Evolutionary conservation across 371 early-diverging fungal species (phyloP).

Genomic region (Mucor circinelloides): DNA sequence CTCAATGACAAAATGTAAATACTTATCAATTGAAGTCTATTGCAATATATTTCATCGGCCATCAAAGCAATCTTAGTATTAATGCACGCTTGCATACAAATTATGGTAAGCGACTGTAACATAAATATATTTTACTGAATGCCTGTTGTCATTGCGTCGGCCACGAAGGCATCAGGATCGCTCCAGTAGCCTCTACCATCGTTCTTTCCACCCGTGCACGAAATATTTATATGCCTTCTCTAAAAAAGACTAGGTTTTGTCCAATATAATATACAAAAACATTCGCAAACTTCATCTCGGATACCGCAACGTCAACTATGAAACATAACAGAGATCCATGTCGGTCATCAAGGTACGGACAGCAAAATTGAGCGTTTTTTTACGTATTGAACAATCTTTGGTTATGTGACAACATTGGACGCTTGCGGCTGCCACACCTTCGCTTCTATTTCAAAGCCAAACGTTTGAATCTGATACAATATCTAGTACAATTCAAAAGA

Average conservation of each 20-base stretch:
- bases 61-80: neutral
- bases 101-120: neutral
- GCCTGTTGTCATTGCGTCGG: neutral
- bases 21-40: neutral
- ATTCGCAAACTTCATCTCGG: neutral
- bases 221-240: neutral
- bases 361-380: neutral
- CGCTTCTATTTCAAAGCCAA: neutral
- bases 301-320: neutral
- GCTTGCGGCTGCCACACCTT: neutral
- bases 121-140: neutral
- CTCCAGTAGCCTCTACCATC: neutral
- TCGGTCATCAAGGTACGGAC: neutral
- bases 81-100: neutral
- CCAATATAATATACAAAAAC: neutral
- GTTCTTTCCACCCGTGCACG: neutral
- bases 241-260: neutral
- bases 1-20: neutral
- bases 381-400: neutral
- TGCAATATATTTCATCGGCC: neutral
- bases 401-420: neutral
- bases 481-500: neutral
- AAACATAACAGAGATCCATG: neutral
- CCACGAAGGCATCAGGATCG: neutral
- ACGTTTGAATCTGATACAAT: neutral